Percentiles rank a stretch among this genome's conserved stretches.
Conservation (phyloP, 208 protist genomes). For the Paratrypanosoma confusum region DNA sequence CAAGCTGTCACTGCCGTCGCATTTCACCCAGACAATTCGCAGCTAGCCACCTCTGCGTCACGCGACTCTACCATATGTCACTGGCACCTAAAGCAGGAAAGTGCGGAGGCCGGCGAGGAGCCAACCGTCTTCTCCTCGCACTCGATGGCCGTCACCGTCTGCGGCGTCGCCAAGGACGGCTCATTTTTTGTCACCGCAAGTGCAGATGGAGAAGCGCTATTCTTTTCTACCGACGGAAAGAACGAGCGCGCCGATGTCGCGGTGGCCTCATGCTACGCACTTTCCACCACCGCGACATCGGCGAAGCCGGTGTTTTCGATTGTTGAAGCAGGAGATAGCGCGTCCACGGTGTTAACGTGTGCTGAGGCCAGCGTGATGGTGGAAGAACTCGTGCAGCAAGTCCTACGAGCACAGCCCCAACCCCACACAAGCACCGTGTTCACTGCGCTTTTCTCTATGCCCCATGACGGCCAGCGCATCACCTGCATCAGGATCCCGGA, state of each 20-base stretch:
- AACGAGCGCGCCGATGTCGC: no score
- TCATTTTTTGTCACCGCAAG: constrained; percentile 47
- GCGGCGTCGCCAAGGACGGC: constrained; percentile 33
- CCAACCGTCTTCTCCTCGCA: constrained; percentile 18
- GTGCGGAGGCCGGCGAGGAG: neutral
- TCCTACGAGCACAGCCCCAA: no score
- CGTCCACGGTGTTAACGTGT: no score
- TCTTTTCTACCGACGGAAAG: constrained; percentile 20
- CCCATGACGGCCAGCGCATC: constrained; percentile 43
- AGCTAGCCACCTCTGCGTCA: constrained; percentile 6
- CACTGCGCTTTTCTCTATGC: constrained; percentile 36
- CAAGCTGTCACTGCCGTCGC: constrained; percentile 31
- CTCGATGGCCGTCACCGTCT: constrained; percentile 35
- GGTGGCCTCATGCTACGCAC: no score
- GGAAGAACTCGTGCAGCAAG: no score
- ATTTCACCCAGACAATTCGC: constrained; percentile 18
- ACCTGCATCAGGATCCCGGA: constrained; percentile 30
- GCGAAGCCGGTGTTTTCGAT: no score
- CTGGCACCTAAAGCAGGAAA: no score
- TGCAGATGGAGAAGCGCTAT: constrained; percentile 42
- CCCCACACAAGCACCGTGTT: no score
- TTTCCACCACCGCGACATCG: no score
- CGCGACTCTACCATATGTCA: no score
- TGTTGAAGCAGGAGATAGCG: no score
- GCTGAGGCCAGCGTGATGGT: no score